Base-by-base conservation (phyloP, 1,139 yeast genomes). In the Petasospora rhodanensis region DNA sequence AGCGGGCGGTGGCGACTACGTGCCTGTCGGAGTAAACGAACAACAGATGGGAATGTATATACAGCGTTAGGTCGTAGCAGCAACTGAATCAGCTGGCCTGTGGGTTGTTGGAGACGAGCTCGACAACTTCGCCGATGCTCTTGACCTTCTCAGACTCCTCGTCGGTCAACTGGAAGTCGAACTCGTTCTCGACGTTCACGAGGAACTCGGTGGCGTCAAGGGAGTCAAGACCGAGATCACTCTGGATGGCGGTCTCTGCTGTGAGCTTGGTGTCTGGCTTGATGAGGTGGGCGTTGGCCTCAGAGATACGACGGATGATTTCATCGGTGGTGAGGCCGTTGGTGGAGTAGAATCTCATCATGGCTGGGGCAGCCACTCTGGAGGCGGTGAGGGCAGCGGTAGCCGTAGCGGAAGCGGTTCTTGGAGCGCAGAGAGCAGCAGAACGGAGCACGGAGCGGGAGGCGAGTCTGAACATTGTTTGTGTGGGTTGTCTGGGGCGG, bases 151-250 rank as follows among this genome's bases (percentile, higher is more conserved):
- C 84, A 32, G 84, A 76, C 41, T 76, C 68, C 40, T 64, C 64
- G 39, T 78, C 85, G 20, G 80, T 80, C 50, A 78, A 73, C 59
- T 77, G 83, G 56, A 77, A 65, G 56, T 77, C 84, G 48, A 78
- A 78, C 59, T 78, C 71, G 62, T 78, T 84, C 62, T 78, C 84
- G 52, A 78, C 73, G 38, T 83, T 82, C 51, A 78, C 84, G 47
- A 78, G 64, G 39, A 81, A 76, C 61, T 78, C 85, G 36, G 78
- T 82, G 35, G 82, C 75, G 51, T 78, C 85, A 45, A 78, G 68
- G 6, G 85, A 78, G 55, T 78, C 85, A 47, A 78, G 62, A n/a
- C 80, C 80, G 54, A 78, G 66, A 52, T 78, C 85, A 15, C 40
- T 37, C 28, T 46, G 42, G 26, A 59, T 54, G 22, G 49, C 46